A percentile compares a stretch with the other conserved stretches of the same genome.
phyloP scores from a whole-genome alignment of 495 filamentous ascomycete species.

The Extremus antarcticus region DNA sequence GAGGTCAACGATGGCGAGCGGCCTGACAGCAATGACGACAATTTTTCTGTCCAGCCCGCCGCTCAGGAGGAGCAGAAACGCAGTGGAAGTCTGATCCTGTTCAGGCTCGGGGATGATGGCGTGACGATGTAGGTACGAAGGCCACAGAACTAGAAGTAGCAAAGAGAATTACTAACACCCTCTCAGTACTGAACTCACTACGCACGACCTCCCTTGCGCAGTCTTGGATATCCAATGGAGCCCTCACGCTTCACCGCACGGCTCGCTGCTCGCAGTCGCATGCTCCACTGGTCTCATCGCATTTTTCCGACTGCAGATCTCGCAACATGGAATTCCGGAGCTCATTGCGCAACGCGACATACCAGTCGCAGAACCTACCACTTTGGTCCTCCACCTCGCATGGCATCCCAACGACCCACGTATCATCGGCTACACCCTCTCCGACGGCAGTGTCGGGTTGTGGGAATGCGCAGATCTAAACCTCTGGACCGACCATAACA shows the following conservation, averaged over 20 bases:
- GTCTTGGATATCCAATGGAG: conserved; percentile 82
- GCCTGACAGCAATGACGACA: background rate
- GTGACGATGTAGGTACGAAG: conserved; percentile 11
- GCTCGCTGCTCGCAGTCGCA: conserved; percentile 47
- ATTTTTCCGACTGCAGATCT: conserved; percentile 43
- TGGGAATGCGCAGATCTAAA: background rate
- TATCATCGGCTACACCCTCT: conserved; percentile 56
- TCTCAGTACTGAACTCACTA: conserved; percentile 24
- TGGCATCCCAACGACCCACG: conserved; percentile 49
- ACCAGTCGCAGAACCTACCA: conserved; percentile 38
- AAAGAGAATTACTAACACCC: too few relatives aligned
- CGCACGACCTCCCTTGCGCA: conserved; percentile 48
- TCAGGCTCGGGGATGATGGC: conserved; percentile 28
- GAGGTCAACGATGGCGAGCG: conserved; percentile 7
- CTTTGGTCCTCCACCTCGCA: conserved; percentile 58
- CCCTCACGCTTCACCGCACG: conserved; percentile 28
- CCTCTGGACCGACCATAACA: background rate
- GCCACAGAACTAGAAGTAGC: background rate
- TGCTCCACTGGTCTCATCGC: conserved; percentile 60
- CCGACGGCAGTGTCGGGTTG: conserved; percentile 45
- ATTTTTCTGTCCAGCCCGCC: too few relatives aligned
- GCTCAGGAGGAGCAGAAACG: conserved; percentile 44
- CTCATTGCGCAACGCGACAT: too few relatives aligned
- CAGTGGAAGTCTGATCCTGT: conserved; percentile 62
- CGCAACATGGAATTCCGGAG: conserved; percentile 1